These are phyloP conservation scores for Ascochyta rabiei DNA, from an alignment of 2,329 filamentous ascomycete species.

Conservation along the genomic window DNA sequence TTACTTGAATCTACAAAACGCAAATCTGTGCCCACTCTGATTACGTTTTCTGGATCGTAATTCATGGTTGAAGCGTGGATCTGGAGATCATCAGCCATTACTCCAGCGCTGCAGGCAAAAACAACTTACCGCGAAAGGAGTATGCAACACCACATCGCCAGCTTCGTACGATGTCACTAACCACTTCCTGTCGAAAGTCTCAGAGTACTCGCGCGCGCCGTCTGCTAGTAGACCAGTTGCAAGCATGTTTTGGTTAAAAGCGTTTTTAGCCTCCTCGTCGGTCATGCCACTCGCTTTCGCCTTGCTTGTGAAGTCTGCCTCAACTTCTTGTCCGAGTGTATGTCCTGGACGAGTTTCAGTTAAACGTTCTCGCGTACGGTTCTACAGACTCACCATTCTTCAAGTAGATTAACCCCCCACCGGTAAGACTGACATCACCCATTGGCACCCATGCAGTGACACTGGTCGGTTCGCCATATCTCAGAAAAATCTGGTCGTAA, in stretches of 20 bases:
- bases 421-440: constrained; percentile 59
- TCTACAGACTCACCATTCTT: constrained; percentile 50
- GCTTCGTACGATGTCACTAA: constrained; percentile 61
- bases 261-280: constrained; percentile 56
- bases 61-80: constrained; percentile 66
- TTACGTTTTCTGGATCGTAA: constrained; percentile 57
- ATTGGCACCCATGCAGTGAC: constrained; percentile 65
- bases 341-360: constrained; percentile 42
- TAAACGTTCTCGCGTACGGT: too few relatives aligned
- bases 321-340: constrained; percentile 56
- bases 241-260: constrained; percentile 65
- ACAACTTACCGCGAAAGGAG: constrained; percentile 32
- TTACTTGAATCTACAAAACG: constrained; percentile 61
- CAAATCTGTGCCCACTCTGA: constrained; percentile 62
- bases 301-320: constrained; percentile 56
- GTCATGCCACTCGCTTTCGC: constrained; percentile 57
- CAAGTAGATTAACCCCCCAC: constrained; percentile 65
- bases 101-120: too few relatives aligned
- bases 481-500: constrained; percentile 65
- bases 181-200: constrained; percentile 55
- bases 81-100: constrained; percentile 39
- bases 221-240: constrained; percentile 60
- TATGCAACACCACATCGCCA: constrained; percentile 55
- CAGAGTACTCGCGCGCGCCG: constrained; percentile 54
- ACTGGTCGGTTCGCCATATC: constrained; percentile 60